These are phyloP conservation scores for Clonostachys byssicola DNA, from an alignment of 2,329 filamentous ascomycete genomes.

Conservation along the genomic window DNA sequence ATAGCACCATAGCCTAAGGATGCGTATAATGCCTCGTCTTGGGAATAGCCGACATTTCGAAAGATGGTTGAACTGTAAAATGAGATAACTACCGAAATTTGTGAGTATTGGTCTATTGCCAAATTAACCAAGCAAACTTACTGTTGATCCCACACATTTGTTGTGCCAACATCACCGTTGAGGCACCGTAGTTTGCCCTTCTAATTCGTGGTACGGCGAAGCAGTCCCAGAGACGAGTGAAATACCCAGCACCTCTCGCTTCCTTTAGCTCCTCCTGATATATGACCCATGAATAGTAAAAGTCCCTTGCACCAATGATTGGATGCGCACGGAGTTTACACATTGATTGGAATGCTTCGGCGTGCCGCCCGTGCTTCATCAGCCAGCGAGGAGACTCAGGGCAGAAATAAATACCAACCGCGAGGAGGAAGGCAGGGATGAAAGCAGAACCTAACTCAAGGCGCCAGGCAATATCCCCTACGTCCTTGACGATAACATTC, in stretches of 20 bases:
- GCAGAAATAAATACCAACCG: constrained; percentile 55
- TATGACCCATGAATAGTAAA: constrained; percentile 42
- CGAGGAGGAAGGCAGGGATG: constrained; percentile 40
- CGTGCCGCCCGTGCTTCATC: constrained; percentile 58
- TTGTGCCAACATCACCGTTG: constrained; percentile 73
- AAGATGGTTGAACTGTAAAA: constrained; percentile 65
- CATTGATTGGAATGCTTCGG: constrained; percentile 50
- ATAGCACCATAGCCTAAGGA: constrained; percentile 41
- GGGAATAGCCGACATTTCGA: constrained; percentile 44
- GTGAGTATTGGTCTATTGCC: background rate
- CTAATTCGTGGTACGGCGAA: constrained; percentile 65
- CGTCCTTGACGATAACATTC: constrained; percentile 48
- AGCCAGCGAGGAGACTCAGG: constrained; percentile 59
- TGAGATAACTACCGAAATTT: constrained; percentile 44
- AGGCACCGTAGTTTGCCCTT: constrained; percentile 69
- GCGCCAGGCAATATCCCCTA: constrained; percentile 46
- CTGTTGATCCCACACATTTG: constrained; percentile 48
- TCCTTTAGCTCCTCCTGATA: constrained; percentile 22
- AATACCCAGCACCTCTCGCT: constrained; percentile 18
- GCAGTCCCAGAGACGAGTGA: constrained; percentile 39
- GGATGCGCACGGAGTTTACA: constrained; percentile 40
- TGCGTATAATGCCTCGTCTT: constrained; percentile 40
- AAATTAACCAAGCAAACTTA: constrained; percentile 37
- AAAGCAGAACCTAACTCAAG: constrained; percentile 56
- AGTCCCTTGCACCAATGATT: constrained; percentile 52